Percentiles rank a stretch among this genome's conserved stretches.
Conservation (phyloP, 495 filamentous ascomycete species). For the Diplogelasinospora grovesii region DNA sequence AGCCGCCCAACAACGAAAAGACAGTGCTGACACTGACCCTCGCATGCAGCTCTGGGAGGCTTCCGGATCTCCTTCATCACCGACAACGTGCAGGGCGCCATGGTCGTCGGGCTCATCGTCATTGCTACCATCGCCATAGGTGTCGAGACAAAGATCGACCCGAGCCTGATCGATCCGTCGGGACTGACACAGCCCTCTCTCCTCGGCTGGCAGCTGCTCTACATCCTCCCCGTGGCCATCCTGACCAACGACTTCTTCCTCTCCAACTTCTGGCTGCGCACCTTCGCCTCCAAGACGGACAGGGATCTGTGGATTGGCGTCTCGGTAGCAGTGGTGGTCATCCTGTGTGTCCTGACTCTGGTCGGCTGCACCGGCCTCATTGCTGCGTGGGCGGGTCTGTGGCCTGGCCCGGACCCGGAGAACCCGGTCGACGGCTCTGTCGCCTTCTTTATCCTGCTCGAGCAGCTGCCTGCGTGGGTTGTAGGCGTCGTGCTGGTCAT, state of each 20-base stretch:
- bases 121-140: constrained; percentile 67
- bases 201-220: constrained; percentile 71
- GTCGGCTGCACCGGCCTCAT: constrained; percentile 63
- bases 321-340: constrained; percentile 52
- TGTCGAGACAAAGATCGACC: constrained; percentile 61
- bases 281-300: constrained; percentile 73
- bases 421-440: constrained; percentile 51
- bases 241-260: constrained; percentile 75
- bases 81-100: constrained; percentile 67
- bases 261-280: constrained; percentile 71
- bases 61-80: constrained; percentile 74
- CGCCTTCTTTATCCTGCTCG: constrained; percentile 65
- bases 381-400: constrained; percentile 65
- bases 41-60: constrained; percentile 55
- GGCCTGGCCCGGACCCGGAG: constrained; percentile 45
- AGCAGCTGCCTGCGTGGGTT: constrained; percentile 63
- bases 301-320: constrained; percentile 66
- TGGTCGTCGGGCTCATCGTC: constrained; percentile 63
- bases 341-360: constrained; percentile 57
- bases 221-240: constrained; percentile 68
- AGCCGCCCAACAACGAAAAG: no score
- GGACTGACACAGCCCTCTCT: constrained; percentile 53
- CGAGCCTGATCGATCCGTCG: constrained; percentile 53
- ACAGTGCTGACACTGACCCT: constrained; percentile 11
- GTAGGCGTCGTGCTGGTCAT: constrained; percentile 70